Base-by-base conservation (phyloP, 441 rosid species). In the Erodium texanum region DNA sequence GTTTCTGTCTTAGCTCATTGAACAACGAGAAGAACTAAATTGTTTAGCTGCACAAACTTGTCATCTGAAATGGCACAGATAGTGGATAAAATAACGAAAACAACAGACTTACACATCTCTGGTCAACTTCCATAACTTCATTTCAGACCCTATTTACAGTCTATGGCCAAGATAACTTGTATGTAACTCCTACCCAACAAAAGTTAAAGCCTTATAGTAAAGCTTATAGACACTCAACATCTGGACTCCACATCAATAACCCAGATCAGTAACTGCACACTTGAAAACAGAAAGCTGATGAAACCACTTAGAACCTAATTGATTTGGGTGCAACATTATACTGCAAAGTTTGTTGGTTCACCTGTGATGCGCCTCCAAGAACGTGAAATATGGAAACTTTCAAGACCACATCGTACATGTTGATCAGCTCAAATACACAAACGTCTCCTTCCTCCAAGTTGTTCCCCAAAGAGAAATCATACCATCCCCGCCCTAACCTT, bases 361-460 rank as follows among this genome's bases (percentile, higher is more conserved):
- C 45, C 45, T 61, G 56, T 48, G 54, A 14, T 54, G 71, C 62
- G 16, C 66, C 67, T 71, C 82, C 91, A 18, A 75, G 71, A 70
- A 85, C 96, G 7, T 88, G 96, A 74, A 88, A 87, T 64, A 84
- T 84, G 0, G 96, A 85, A 45, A 94, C 97, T 85, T 92, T 91
- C 59, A 94, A 87, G 65, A 89, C 87, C 70, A 89, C 75, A 20
- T 94, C 98, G 78, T 92, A 84, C 1, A 87, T 66, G 67, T 77
- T 79, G 65, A 92, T 82, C 72, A 94, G 83, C 86, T 94, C 98
- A 32, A 94, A 92, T 68, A 92, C 80, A 22, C 97, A 89, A 15
- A 94, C 98, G 77, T 94, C 99, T 24, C 99, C 99, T 82, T 92
- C 98, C 72, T 94, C 97, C 78, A 94, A 66, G 66, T 87, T 86